Percentiles rank a stretch among this genome's conserved stretches.
Conservation (phyloP, 2,329 filamentous ascomycete genomes). For the Escovopsis sp. region DNA sequence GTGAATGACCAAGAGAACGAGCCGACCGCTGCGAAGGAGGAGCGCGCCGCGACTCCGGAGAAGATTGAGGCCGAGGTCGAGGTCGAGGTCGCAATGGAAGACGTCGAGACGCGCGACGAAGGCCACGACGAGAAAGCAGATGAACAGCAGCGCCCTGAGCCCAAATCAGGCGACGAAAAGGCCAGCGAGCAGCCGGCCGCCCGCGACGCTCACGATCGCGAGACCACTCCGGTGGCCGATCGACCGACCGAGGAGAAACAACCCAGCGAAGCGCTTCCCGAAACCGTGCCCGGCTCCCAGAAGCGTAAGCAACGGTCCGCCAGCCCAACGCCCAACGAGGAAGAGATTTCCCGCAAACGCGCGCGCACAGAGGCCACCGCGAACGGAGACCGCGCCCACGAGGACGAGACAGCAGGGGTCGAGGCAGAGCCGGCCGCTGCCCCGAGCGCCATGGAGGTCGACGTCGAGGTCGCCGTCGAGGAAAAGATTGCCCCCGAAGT, state of each 20-base stretch:
- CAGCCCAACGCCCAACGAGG: conserved; percentile 41
- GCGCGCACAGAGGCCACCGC: conserved; percentile 24
- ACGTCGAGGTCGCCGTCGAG: neutral
- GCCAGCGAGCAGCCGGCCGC: conserved; percentile 1
- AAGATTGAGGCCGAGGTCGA: conserved; percentile 4
- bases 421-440: neutral
- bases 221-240: neutral
- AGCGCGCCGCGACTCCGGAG: conserved; percentile 8
- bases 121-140: no score
- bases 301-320: conserved; percentile 55
- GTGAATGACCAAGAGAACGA: conserved; percentile 5
- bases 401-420: conserved; percentile 4
- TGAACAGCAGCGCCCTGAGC: neutral
- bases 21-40: conserved; percentile 5
- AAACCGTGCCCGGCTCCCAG: conserved; percentile 29
- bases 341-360: conserved; percentile 41
- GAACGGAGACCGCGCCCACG: conserved; percentile 2
- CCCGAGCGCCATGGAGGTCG: neutral
- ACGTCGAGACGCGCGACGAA: no score
- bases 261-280: neutral
- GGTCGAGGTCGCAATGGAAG: neutral
- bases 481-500: neutral
- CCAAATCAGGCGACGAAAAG: conserved; percentile 1
- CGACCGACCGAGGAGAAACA: conserved; percentile 6
- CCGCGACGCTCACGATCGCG: neutral